Conservation (phyloP, 2,329 filamentous ascomycete genomes). For the Fusarium sp. region DNA sequence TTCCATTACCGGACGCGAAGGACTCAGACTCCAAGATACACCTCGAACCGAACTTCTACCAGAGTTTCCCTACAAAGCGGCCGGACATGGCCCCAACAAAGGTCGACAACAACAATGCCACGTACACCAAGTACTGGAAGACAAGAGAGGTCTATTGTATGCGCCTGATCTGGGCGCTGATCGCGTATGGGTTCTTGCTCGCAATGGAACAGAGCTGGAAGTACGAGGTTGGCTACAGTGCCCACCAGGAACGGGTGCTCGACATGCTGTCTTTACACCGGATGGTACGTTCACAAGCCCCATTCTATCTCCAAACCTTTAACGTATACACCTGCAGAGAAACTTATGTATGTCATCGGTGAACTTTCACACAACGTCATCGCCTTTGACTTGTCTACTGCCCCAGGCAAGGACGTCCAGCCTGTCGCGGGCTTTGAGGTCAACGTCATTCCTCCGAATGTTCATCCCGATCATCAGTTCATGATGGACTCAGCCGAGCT, state of each 20-base stretch:
- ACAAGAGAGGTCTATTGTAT: conserved; percentile 3
- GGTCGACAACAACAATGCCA: conserved; percentile 12
- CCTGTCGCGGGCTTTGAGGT: neutral
- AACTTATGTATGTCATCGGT: conserved; percentile 9
- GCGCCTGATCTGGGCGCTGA: conserved; percentile 12
- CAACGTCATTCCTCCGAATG: conserved; percentile 3
- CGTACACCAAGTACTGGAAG: conserved; percentile 8
- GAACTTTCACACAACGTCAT: conserved; percentile 8
- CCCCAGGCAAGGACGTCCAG: neutral
- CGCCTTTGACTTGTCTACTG: conserved; percentile 1
- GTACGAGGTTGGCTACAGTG: conserved; percentile 11
- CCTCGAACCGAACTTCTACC: neutral
- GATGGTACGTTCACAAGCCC: conserved; percentile 3
- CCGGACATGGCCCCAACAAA: conserved; percentile 7
- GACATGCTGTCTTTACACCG: conserved; percentile 12
- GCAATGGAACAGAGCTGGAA: neutral
- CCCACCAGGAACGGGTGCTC: conserved; percentile 9
- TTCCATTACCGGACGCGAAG: conserved; percentile 1
- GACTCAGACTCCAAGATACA: neutral
- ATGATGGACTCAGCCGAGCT: conserved; percentile 15
- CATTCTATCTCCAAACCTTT: neutral
- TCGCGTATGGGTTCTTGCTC: conserved; percentile 7
- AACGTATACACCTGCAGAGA: neutral
- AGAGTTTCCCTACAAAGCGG: conserved; percentile 4
- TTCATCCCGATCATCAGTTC: conserved; percentile 6